Percentiles rank a stretch among this genome's conserved stretches.
Evolutionary conservation across 1,284 basidiomycete genomes (phyloP).

Genomic region (Cryptococcus sp.): DNA sequence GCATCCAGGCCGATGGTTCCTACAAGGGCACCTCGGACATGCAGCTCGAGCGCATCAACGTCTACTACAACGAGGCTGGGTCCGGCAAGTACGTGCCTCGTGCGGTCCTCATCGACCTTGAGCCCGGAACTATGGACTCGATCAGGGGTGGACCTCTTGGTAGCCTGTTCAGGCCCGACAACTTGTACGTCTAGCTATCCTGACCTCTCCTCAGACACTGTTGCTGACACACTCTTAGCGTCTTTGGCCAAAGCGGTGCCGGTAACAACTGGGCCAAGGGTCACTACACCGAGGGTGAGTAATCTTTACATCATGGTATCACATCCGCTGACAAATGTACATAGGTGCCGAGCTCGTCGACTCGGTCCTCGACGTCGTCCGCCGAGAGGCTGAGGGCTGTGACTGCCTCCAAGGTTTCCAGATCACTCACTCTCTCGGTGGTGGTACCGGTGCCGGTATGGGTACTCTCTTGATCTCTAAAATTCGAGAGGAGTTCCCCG

Average conservation of each 20-base stretch:
- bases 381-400: constrained; percentile 62
- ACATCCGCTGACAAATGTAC: constrained; percentile 1
- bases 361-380: constrained; percentile 61
- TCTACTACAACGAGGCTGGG: constrained; percentile 91
- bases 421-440: constrained; percentile 64
- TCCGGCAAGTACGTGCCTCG: constrained; percentile 92
- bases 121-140: constrained; percentile 97
- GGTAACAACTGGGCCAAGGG: constrained; percentile 64
- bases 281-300: constrained; percentile 55
- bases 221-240: constrained; percentile 30
- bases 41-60: constrained; percentile 95
- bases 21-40: constrained; percentile 94
- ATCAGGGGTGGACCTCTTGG: constrained; percentile 68
- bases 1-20: constrained; percentile 84
- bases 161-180: constrained; percentile 61
- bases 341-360: constrained; percentile 61
- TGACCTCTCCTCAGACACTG: neutral
- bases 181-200: constrained; percentile 49
- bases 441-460: constrained; percentile 66
- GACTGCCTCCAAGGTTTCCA: constrained; percentile 65
- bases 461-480: constrained; percentile 65
- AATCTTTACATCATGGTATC: neutral
- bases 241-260: constrained; percentile 61
- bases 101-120: constrained; percentile 90
- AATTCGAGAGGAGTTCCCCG: constrained; percentile 65